These are phyloP conservation scores for Septoria linicola DNA, from an alignment of 2,329 filamentous ascomycete species.

Conservation along the genomic window DNA sequence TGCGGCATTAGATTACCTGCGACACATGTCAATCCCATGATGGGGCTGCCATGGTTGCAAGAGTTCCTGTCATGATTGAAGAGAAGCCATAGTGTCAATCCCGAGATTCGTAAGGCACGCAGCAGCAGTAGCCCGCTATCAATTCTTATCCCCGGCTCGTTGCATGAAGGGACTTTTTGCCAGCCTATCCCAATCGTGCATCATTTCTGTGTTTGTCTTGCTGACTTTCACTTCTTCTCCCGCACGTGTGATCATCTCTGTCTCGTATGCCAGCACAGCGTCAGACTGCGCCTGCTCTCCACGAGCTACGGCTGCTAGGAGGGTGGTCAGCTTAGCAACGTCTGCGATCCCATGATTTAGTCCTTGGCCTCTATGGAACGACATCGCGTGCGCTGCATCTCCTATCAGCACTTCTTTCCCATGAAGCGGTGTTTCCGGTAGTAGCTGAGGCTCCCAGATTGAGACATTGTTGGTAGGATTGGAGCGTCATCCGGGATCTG, in stretches of 20 bases:
- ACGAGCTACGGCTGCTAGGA: neutral
- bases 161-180: constrained; percentile 19
- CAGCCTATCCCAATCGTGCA: constrained; percentile 20
- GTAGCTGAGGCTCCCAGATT: constrained; percentile 5
- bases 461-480: constrained; percentile 6
- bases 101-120: too few relatives aligned
- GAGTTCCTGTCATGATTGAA: too few relatives aligned
- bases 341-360: constrained; percentile 20
- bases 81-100: too few relatives aligned
- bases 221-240: constrained; percentile 14
- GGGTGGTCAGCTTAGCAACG: constrained; percentile 2
- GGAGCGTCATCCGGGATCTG: constrained; percentile 4
- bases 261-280: constrained; percentile 13
- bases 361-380: constrained; percentile 16
- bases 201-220: constrained; percentile 20
- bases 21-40: too few relatives aligned
- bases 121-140: too few relatives aligned
- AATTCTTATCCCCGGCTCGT: constrained; percentile 17
- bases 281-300: neutral
- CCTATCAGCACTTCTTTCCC: constrained; percentile 11
- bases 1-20: too few relatives aligned
- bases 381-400: constrained; percentile 20
- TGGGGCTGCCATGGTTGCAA: too few relatives aligned
- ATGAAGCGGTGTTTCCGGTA: neutral
- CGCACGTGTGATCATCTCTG: constrained; percentile 17